Conservation (phyloP, 2,329 filamentous ascomycete species). For the Fusarium incarnatum region DNA sequence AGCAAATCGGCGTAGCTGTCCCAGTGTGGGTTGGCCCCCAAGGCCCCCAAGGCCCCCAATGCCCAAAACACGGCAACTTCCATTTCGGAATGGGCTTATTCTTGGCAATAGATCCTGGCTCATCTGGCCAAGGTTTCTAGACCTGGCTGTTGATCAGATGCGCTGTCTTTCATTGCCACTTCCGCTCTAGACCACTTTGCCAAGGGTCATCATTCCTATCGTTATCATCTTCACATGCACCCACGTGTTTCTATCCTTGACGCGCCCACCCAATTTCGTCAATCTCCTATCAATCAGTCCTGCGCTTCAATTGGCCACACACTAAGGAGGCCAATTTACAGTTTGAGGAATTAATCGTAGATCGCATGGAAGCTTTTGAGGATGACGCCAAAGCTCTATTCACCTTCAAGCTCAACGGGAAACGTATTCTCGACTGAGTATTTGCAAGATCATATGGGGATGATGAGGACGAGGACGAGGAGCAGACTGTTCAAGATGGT, state of each 20-base stretch:
- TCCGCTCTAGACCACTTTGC: not conserved
- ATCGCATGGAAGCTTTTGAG: rapidly evolving
- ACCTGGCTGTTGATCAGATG: not conserved
- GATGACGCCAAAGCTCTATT: not conserved
- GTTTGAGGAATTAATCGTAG: not conserved
- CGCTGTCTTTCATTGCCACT: not conserved
- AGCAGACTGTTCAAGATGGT: rapidly evolving
- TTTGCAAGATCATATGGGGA: rapidly evolving
- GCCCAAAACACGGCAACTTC: not conserved
- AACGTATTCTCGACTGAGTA: not conserved
- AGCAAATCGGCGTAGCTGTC: too few species aligned
- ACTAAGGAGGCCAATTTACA: rapidly evolving
- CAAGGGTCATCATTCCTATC: not conserved
- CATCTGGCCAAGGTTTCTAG: too few species aligned
- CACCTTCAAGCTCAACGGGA: not conserved
- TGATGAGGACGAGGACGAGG: rapidly evolving
- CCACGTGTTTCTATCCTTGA: not conserved
- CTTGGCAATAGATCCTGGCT: not conserved
- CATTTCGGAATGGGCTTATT: not conserved
- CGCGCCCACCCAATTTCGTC: too few species aligned
- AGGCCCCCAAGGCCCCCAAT: too few species aligned
- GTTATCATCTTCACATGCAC: not conserved
- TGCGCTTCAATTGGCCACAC: not conserved
- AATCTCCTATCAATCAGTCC: rapidly evolving
- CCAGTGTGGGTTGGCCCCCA: too few species aligned